phyloP scores from a whole-genome alignment of 495 filamentous ascomycete genomes.

The Aspergillus asperescens region DNA sequence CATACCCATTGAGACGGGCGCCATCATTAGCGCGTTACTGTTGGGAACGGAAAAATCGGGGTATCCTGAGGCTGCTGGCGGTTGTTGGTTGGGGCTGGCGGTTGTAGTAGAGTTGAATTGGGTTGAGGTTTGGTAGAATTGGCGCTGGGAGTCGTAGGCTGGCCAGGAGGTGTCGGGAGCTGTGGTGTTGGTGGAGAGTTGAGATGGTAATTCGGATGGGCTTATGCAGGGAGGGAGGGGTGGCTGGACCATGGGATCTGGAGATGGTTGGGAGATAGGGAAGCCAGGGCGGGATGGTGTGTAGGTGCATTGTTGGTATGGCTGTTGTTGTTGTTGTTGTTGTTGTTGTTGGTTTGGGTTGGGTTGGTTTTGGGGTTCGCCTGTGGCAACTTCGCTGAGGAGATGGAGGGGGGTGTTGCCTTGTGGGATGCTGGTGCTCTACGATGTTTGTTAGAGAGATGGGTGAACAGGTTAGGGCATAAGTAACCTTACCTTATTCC shows the following conservation, averaged over 20 bases:
- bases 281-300: neutral
- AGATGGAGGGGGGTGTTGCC: slow-evolving; percentile 56
- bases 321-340: slow-evolving; percentile 2
- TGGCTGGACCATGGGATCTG: slow-evolving; percentile 12
- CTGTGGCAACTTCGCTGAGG: slow-evolving; percentile 63
- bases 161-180: slow-evolving; percentile 15
- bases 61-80: neutral
- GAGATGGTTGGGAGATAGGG: slow-evolving; percentile 2
- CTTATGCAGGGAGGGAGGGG: neutral
- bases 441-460: neutral
- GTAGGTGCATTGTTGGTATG: neutral
- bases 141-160: slow-evolving; percentile 10
- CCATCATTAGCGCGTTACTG: neutral
- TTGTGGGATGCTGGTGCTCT: slow-evolving; percentile 8
- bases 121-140: slow-evolving; percentile 7
- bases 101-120: neutral
- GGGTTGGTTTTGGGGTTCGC: slow-evolving; percentile 33
- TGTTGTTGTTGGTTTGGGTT: slow-evolving; percentile 7
- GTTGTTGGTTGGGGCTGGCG: slow-evolving; percentile 9
- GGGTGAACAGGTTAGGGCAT: slow-evolving; percentile 7
- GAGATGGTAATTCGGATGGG: neutral
- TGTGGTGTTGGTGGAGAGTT: neutral
- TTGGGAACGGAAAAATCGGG: neutral
- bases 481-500: slow-evolving; percentile 4
- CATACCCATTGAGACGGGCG: neutral